Evolutionary conservation across 176 grass and related monocot genomes (phyloP), one percentile per base, ranked within the genome.

Genomic region (Bonia amplexicaulis): DNA sequence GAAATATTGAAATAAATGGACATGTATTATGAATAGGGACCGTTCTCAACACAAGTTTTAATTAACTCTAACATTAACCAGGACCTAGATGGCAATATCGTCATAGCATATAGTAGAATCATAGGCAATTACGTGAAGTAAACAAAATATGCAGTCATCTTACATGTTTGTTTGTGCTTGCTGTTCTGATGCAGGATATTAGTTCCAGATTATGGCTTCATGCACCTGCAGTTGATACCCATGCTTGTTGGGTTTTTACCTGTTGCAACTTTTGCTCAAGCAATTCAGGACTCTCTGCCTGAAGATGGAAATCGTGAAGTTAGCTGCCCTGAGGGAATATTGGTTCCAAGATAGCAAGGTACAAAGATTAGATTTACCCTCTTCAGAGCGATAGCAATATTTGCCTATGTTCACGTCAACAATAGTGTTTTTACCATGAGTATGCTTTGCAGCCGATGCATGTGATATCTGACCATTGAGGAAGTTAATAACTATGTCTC

Each of bases 201-300:
- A 85, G 96, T 90, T 76, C 96, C 91, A 37, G 59, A 99, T 57
- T 92, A 96, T 79, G 88, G 81, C 10, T 87, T 96, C 80, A 91
- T 99, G 84, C 93, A 99, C 86, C 85, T 99, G 79, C 59, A 99
- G 84, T 82, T 99, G 89, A 99, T 99, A 96, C 91, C 93, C 20
- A 94, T 96, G 90, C 91, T 99, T 65, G 86, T 99, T 66, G 96
- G 96, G 15, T 99, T 71, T 99, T 99, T 71, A 96, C 96, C 35
- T 96, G 70, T 94, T 81, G 85, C 96, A 48, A 96, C 88, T 25
- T 99, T 96, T 61, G 71, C 71, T 76, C 93, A 94, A 88, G 90
- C 96, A 78, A 90, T 99, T 57, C 74, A 94, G 66, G 96, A 90
- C 3, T 89, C 81, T 59, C 23, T 98, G 37, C 80, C 85, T 59